Evolutionary conservation across 2,329 filamentous ascomycete species (phyloP).

Genomic region (Fusarium sp.): DNA sequence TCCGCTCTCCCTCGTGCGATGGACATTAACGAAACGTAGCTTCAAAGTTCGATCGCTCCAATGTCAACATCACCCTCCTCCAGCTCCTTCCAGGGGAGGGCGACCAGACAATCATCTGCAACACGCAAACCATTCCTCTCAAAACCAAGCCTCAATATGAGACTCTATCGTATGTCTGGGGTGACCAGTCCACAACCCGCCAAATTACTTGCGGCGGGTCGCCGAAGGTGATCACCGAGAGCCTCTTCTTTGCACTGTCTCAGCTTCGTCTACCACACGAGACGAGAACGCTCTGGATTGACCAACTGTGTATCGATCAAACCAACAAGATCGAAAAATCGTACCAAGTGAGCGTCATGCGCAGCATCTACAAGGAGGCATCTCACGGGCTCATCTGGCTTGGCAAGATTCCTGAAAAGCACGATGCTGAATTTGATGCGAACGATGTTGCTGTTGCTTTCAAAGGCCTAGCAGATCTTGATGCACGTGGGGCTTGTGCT

Average conservation of each 20-base stretch:
- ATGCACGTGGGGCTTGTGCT: not conserved
- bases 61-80: slow-evolving; percentile 1
- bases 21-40: no score
- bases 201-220: slow-evolving; percentile 5
- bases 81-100: not conserved
- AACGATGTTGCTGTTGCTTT: not conserved
- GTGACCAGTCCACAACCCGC: not conserved
- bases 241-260: slow-evolving; percentile 11
- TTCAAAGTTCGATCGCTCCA: not conserved
- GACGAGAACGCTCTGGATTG: slow-evolving; percentile 15
- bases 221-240: slow-evolving; percentile 1
- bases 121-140: not conserved
- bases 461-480: not conserved
- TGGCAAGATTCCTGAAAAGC: not conserved
- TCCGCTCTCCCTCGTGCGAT: no score
- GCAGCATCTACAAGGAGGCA: slow-evolving; percentile 17
- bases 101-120: not conserved
- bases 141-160: slow-evolving; percentile 6
- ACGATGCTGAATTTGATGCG: not conserved
- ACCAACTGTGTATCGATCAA: slow-evolving; percentile 28
- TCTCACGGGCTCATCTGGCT: slow-evolving; percentile 21
- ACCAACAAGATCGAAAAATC: slow-evolving; percentile 14
- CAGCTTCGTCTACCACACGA: slow-evolving; percentile 4
- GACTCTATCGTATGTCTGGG: slow-evolving; percentile 27
- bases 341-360: slow-evolving; percentile 21